Base-by-base conservation (phyloP, 169 alveolate genomes). In the Plasmodium falciparum region DNA sequence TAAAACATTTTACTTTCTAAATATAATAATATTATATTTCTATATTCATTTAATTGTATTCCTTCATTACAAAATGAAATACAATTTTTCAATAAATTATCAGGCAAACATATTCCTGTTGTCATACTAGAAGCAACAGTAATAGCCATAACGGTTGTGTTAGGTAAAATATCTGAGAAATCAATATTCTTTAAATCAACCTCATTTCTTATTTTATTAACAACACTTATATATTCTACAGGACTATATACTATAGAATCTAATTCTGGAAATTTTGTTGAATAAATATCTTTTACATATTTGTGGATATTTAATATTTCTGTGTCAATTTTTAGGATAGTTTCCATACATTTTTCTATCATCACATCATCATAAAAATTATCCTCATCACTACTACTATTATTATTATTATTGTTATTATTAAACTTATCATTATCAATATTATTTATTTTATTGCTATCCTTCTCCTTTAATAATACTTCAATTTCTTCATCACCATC, bases 1-100 rank as follows among this genome's bases (percentile, higher is more conserved):
- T 95, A 95, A 58, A 92, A 93, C 99, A 98, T 98, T 83, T 98
- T 97, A 66, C 95, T 93, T 93, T 95, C 98, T 75, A 98, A 71
- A 83, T 95, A 96, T 24, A 72, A 76, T 50, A 96, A 92, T 15
- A 95, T 56, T 86, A 78, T 47, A 52, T 56, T 22, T 63, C 89
- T 88, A 66, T 75, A n/a, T 74, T 75, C 92, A 73, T 74, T 94
- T 72, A 94, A 93, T 50, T 90, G 89, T 80, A 94, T 54, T n/a
- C 94, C 96, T 63, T 94, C 96, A 69, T 88, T 86, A 59, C 96
- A 94, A 45, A 80, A 80, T 12, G 85, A 80, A 8, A 67, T 26
- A 61, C 90, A 80, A 56, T 15, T 80, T 59, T 80, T 66, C 22
- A 93, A 89, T 1, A 88, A 70, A 15, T 85, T 74, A 9, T 93